phyloP scores from a whole-genome alignment of 345 rosid species.

The Chamaenerion angustifolium region DNA sequence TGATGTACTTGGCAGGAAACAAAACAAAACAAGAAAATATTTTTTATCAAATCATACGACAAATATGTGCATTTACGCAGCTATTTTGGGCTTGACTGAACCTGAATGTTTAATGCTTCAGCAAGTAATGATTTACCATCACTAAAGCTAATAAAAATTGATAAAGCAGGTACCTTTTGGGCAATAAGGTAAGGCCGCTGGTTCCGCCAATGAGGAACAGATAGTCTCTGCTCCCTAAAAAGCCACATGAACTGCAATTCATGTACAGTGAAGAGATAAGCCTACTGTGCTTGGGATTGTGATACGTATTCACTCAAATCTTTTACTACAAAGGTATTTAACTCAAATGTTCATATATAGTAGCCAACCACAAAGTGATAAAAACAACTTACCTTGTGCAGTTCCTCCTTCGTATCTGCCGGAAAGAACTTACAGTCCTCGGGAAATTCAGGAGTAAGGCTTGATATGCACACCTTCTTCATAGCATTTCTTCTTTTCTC shows the following conservation, averaged over 20 bases:
- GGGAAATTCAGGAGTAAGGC: slow-evolving; percentile 66
- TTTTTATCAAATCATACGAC: too few species aligned
- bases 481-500: slow-evolving; percentile 46
- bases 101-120: too few species aligned
- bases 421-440: slow-evolving; percentile 77
- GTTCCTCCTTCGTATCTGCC: slow-evolving; percentile 80
- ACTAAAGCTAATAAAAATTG: slow-evolving; percentile 1
- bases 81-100: too few species aligned
- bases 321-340: too few species aligned
- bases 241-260: slow-evolving; percentile 67
- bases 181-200: slow-evolving; percentile 71
- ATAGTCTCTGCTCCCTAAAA: slow-evolving; percentile 73
- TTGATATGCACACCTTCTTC: slow-evolving; percentile 54
- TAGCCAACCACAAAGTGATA: neutral
- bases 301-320: too few species aligned
- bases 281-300: too few species aligned
- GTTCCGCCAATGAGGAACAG: slow-evolving; percentile 78
- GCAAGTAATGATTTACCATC: too few species aligned
- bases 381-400: slow-evolving; percentile 58
- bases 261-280: neutral
- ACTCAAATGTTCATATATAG: neutral
- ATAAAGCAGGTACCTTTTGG: slow-evolving; percentile 36
- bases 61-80: too few species aligned
- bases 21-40: too few species aligned
- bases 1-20: too few species aligned